Evolutionary conservation across 2,329 filamentous ascomycete species (phyloP).

Genomic region (Lachnum nothofagi): DNA sequence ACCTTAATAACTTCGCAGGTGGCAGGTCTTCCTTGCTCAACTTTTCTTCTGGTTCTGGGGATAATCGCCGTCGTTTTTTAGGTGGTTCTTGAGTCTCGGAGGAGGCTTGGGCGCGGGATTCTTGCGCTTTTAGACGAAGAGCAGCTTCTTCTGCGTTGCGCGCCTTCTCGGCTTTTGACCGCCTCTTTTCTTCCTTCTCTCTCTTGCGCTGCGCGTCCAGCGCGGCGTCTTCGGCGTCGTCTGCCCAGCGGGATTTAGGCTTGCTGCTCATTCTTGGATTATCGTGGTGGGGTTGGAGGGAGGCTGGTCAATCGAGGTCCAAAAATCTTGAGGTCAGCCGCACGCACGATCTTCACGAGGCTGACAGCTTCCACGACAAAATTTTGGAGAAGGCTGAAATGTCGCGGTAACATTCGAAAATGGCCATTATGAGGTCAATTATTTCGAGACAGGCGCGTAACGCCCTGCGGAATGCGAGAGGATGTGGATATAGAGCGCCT

Average conservation of each 20-base stretch:
- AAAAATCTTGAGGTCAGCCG: constrained; percentile 5
- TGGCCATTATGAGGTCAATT: constrained; percentile 28
- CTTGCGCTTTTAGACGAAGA: constrained; percentile 25
- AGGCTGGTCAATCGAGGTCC: constrained; percentile 5
- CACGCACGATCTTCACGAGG: constrained; percentile 3
- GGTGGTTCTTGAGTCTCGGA: constrained; percentile 35
- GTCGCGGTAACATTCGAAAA: constrained; percentile 9
- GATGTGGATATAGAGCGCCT: constrained; percentile 18
- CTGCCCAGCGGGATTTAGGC: constrained; percentile 72
- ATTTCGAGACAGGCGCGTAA: constrained; percentile 21
- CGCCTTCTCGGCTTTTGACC: constrained; percentile 75
- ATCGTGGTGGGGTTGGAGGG: constrained; percentile 6
- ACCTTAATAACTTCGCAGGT: constrained; percentile 61
- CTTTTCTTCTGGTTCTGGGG: constrained; percentile 14
- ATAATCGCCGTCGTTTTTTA: constrained; percentile 57
- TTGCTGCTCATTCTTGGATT: constrained; percentile 28
- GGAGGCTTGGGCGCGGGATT: too few species aligned
- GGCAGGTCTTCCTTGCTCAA: constrained; percentile 33
- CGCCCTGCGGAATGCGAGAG: constrained; percentile 21
- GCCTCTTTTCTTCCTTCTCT: constrained; percentile 87
- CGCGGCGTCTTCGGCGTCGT: constrained; percentile 74
- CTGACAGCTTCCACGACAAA: background rate
- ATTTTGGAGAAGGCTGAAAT: constrained; percentile 6
- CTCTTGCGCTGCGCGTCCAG: constrained; percentile 66
- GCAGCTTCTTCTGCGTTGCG: constrained; percentile 54